Conservation (phyloP, 2,329 filamentous ascomycete species). For the Cytospora piceicola region DNA sequence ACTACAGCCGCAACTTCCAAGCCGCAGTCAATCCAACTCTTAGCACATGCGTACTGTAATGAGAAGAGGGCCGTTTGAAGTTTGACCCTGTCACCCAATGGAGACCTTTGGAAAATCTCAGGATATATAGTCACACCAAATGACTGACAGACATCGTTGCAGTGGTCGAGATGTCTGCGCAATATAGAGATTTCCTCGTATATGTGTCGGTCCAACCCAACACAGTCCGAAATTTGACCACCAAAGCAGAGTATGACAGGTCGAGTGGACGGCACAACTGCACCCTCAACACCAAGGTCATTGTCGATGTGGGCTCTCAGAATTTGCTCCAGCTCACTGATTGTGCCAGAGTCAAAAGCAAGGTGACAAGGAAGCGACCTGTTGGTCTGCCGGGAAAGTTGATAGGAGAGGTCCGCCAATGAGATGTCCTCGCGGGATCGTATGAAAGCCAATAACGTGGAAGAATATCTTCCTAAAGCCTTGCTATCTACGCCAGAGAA, state of each 20-base stretch:
- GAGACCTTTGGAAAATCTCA: slow-evolving; percentile 37
- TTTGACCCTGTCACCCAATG: slow-evolving; percentile 34
- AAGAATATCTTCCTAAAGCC: background rate
- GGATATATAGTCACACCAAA: slow-evolving; percentile 38
- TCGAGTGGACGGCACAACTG: background rate
- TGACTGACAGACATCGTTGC: slow-evolving; percentile 26
- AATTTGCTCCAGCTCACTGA: background rate
- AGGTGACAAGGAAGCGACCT: background rate
- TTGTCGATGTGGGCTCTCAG: background rate
- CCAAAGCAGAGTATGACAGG: slow-evolving; percentile 24
- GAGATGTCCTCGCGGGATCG: background rate
- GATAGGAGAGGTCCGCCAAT: background rate
- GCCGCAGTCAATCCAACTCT: slow-evolving; percentile 44
- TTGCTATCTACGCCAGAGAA: background rate
- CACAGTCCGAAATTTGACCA: slow-evolving; percentile 38
- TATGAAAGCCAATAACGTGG: background rate
- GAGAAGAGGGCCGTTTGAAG: slow-evolving; percentile 48
- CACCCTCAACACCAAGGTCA: background rate
- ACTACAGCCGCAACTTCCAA: slow-evolving; percentile 38
- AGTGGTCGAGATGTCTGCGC: slow-evolving; percentile 34
- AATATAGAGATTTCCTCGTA: slow-evolving; percentile 38
- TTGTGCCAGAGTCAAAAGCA: background rate
- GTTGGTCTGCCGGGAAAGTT: background rate
- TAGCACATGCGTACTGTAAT: slow-evolving; percentile 44
- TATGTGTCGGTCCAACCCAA: slow-evolving; percentile 37